These are phyloP conservation scores for Rhazya stricta DNA, from an alignment of 257 asterid genomes.

Conservation along the genomic window DNA sequence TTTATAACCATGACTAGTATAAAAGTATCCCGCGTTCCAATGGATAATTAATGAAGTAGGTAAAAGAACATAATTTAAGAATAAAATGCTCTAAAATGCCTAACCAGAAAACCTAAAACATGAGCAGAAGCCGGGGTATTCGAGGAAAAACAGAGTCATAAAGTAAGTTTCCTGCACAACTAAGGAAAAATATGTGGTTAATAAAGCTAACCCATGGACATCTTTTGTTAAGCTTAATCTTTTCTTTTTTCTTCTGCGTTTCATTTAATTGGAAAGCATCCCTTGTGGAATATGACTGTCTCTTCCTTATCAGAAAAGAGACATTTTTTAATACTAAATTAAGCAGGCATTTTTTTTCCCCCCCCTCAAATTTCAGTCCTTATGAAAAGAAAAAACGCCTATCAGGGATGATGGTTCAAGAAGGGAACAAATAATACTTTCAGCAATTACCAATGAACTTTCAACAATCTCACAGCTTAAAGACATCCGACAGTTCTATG, in stretches of 20 bases:
- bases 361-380: constrained; percentile 4
- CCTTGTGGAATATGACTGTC: neutral
- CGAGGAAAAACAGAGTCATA: neutral
- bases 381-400: neutral
- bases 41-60: neutral
- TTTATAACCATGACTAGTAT: neutral
- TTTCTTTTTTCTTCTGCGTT: neutral
- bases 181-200: neutral
- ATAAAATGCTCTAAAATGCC: neutral
- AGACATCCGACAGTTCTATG: neutral
- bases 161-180: neutral
- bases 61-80: neutral
- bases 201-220: neutral
- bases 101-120: neutral
- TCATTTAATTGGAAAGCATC: neutral
- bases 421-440: neutral
- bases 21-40: neutral
- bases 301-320: neutral
- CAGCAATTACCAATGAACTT: neutral
- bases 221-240: neutral
- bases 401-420: neutral
- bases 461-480: neutral
- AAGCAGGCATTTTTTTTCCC: neutral
- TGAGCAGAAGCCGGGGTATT: neutral
- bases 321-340: neutral